phyloP scores from a whole-genome alignment of 2,329 filamentous ascomycete genomes.

The Verticillium tricorpus region DNA sequence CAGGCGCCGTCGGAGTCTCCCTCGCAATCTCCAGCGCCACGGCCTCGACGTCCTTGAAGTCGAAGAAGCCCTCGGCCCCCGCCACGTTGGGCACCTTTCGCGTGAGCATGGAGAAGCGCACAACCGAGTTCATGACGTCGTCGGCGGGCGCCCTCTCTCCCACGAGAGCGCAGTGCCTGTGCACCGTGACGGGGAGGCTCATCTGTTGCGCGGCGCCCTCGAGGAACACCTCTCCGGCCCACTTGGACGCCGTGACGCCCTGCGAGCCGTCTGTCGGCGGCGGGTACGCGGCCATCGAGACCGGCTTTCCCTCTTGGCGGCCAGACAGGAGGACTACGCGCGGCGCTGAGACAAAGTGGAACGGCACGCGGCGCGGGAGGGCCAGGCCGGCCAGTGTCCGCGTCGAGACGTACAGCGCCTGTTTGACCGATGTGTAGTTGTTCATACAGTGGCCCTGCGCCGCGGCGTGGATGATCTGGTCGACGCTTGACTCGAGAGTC shows the following conservation, averaged over 20 bases:
- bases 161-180: conserved; percentile 6
- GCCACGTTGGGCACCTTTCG: not conserved
- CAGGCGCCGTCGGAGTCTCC: not conserved
- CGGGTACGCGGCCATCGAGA: not conserved
- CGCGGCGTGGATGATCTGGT: conserved; percentile 12
- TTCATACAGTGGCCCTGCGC: conserved; percentile 12
- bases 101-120: not conserved
- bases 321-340: not conserved
- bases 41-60: not conserved
- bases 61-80: not conserved
- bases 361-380: conserved; percentile 7
- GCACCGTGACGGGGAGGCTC: conserved; percentile 19
- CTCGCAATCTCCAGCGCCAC: not conserved
- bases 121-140: not conserved
- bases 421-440: conserved; percentile 7
- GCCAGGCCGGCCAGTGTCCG: conserved; percentile 7
- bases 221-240: conserved; percentile 26
- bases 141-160: not conserved
- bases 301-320: not conserved
- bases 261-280: conserved; percentile 18
- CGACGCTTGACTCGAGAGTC: not conserved
- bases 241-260: conserved; percentile 27
- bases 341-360: conserved; percentile 8
- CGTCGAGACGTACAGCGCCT: conserved; percentile 8
- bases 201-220: conserved; percentile 15